Evolutionary conservation across 108 stramenopile genomes (phyloP).

Genomic region (Pseudonitzschia multiseries): DNA sequence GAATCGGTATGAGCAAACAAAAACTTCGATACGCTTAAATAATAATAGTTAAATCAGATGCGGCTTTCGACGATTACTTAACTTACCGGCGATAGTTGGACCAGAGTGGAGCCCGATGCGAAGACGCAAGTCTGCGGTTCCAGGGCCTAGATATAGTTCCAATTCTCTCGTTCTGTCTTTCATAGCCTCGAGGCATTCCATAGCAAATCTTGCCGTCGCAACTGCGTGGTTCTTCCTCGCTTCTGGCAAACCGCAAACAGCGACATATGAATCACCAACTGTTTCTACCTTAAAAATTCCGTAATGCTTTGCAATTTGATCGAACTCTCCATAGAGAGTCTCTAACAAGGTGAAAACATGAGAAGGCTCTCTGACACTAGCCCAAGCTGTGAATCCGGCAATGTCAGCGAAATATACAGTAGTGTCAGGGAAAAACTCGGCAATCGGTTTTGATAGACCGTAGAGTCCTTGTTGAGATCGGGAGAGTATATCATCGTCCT

Average conservation of each 20-base stretch:
- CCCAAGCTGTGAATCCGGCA: conserved; percentile 28
- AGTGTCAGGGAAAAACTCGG: conserved; percentile 21
- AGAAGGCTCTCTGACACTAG: conserved; percentile 22
- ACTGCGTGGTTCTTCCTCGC: conserved; percentile 24
- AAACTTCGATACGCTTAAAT: too few species aligned
- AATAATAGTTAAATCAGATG: too few species aligned
- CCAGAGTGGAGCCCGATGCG: conserved; percentile 19
- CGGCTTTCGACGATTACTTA: neutral
- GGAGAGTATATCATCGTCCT: neutral
- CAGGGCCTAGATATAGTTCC: conserved; percentile 24
- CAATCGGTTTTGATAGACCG: conserved; percentile 15
- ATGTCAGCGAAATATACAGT: conserved; percentile 28
- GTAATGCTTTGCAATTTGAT: conserved; percentile 13
- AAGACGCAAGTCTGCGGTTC: conserved; percentile 13
- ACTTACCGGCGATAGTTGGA: conserved; percentile 21
- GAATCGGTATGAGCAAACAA: too few species aligned
- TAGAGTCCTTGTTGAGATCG: neutral
- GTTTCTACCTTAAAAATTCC: conserved; percentile 30
- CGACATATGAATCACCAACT: conserved; percentile 26
- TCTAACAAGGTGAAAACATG: conserved; percentile 25
- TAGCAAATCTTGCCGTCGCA: conserved; percentile 25
- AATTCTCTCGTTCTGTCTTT: neutral
- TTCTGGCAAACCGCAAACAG: conserved; percentile 25
- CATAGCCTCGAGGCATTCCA: conserved; percentile 18
- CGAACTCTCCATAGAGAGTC: conserved; percentile 17